phyloP scores from a whole-genome alignment of 257 asterid species.

The Ilex asprella region DNA sequence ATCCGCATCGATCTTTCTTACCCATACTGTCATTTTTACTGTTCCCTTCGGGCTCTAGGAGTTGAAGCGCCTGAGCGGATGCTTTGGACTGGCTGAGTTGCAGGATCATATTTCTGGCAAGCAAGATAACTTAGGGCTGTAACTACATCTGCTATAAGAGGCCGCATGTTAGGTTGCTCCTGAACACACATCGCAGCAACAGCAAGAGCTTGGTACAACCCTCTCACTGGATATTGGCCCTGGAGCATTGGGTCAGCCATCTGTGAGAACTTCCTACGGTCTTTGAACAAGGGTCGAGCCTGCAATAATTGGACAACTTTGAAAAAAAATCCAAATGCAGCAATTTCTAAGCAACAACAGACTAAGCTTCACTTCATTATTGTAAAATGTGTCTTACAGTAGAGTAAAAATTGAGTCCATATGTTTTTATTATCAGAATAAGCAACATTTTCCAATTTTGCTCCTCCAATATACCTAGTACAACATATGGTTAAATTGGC shows the following conservation, averaged over 20 bases:
- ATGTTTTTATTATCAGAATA: no score
- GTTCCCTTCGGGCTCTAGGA: background rate
- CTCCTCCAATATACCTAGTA: no score
- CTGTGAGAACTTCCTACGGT: constrained; percentile 41
- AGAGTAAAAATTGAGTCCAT: no score
- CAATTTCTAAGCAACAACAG: no score
- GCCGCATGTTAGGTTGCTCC: constrained; percentile 36
- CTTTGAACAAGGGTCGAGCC: constrained; percentile 51
- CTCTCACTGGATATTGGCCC: constrained; percentile 42
- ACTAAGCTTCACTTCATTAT: no score
- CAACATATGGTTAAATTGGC: no score
- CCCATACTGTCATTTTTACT: background rate
- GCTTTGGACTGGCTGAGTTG: constrained; percentile 16
- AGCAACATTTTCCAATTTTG: no score
- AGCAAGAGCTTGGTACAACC: constrained; percentile 48
- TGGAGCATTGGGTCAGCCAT: constrained; percentile 52
- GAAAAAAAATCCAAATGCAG: no score
- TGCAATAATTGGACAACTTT: constrained; percentile 14
- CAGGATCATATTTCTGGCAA: constrained; percentile 22
- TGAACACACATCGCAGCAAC: constrained; percentile 52
- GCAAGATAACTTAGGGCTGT: constrained; percentile 26
- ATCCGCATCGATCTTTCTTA: background rate
- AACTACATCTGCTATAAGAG: constrained; percentile 28
- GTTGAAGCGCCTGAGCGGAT: background rate
- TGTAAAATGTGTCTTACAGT: no score